These are phyloP conservation scores for Quercus ilex DNA, from an alignment of 306 rosid species.

Conservation along the genomic window DNA sequence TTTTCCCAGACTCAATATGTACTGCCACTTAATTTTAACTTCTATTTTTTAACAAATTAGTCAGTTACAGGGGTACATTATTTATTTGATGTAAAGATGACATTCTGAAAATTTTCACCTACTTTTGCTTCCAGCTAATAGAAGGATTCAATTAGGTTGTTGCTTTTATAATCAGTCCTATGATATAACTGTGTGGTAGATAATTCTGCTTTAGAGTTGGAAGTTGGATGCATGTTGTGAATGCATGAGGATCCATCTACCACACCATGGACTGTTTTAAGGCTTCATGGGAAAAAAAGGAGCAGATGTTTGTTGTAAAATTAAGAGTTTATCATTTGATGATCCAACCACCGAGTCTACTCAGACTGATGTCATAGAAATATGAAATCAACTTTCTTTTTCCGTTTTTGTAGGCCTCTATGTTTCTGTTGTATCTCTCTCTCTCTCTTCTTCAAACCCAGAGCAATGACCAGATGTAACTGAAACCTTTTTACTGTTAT, in stretches of 20 bases:
- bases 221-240: not conserved
- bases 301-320: not conserved
- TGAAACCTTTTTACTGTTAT: no score
- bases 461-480: no score
- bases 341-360: no score
- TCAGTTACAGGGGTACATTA: not conserved
- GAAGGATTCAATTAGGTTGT: not conserved
- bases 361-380: no score
- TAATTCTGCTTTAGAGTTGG: not conserved
- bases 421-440: no score
- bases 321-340: not conserved
- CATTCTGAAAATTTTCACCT: not conserved
- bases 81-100: not conserved
- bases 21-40: not conserved
- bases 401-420: no score
- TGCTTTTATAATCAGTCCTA: not conserved
- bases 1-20: not conserved
- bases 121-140: not conserved
- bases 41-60: not conserved
- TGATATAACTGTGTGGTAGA: not conserved
- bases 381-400: no score
- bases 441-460: no score
- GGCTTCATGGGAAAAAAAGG: not conserved
- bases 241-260: not conserved
- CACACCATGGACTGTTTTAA: not conserved